Percentiles rank a stretch among this genome's conserved stretches.
Conservation (phyloP, 2,329 filamentous ascomycete species). For the Xylaria sp. region DNA sequence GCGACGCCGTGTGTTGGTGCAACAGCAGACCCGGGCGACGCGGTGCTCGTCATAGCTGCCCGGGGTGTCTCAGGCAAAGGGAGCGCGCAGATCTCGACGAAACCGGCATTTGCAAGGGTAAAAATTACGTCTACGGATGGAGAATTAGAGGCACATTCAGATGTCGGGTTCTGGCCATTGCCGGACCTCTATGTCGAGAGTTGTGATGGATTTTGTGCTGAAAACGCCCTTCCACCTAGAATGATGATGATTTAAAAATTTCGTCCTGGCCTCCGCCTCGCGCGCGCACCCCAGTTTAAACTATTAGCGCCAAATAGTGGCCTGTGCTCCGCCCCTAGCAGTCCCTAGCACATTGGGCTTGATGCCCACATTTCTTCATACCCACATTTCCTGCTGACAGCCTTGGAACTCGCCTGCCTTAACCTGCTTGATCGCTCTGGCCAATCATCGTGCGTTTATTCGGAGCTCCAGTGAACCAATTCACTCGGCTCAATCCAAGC, state of each 20-base stretch:
- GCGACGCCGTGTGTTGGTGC: constrained; percentile 53
- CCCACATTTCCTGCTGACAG: constrained; percentile 21
- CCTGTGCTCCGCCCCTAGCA: constrained; percentile 6
- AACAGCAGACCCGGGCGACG: constrained; percentile 60
- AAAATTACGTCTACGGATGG: constrained; percentile 67
- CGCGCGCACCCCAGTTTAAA: constrained; percentile 29
- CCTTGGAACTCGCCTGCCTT: neutral
- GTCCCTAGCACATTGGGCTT: too few relatives aligned
- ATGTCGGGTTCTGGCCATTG: constrained; percentile 65
- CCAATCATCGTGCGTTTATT: constrained; percentile 27
- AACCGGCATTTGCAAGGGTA: constrained; percentile 66
- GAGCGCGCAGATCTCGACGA: constrained; percentile 65
- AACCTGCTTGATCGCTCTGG: neutral
- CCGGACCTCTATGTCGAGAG: constrained; percentile 61
- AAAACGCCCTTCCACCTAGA: constrained; percentile 61
- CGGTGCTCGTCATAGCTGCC: constrained; percentile 69
- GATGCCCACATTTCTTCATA: neutral
- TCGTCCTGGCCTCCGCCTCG: constrained; percentile 44
- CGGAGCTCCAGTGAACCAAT: constrained; percentile 28
- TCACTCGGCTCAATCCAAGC: constrained; percentile 27
- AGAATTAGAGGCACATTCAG: constrained; percentile 56
- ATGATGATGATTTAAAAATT: constrained; percentile 55
- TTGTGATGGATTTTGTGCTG: constrained; percentile 57
- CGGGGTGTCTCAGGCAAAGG: constrained; percentile 56
- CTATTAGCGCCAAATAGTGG: constrained; percentile 20